Evolutionary conservation across 2,329 filamentous ascomycete genomes (phyloP).

Genomic region (Aspergillus udagawae): DNA sequence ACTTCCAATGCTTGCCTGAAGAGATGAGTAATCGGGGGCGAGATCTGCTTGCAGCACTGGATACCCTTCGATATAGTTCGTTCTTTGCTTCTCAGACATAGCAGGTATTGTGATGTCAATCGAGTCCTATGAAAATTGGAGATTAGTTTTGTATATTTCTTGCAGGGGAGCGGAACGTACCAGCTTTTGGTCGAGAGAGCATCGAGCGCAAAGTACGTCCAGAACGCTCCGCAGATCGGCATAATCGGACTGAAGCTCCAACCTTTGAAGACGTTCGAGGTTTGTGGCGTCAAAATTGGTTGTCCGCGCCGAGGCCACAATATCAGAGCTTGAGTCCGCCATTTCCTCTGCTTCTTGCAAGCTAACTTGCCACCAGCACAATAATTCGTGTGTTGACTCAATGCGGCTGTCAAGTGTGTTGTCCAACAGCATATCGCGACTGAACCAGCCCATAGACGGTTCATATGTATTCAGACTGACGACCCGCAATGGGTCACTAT

Average conservation of each 20-base stretch:
- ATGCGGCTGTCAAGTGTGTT: conserved; percentile 50
- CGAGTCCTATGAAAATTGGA: conserved; percentile 34
- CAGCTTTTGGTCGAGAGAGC: conserved; percentile 23
- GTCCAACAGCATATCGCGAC: conserved; percentile 54
- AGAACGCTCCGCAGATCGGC: conserved; percentile 34
- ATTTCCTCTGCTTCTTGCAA: conserved; percentile 54
- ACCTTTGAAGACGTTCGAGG: conserved; percentile 21
- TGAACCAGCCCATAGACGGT: conserved; percentile 71
- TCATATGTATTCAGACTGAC: conserved; percentile 77
- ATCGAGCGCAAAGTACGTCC: conserved; percentile 30
- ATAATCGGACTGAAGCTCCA: conserved; percentile 26
- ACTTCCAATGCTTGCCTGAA: conserved; percentile 34
- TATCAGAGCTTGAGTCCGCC: conserved; percentile 38
- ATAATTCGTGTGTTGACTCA: conserved; percentile 61
- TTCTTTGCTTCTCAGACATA: conserved; percentile 50
- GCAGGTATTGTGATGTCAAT: conserved; percentile 63
- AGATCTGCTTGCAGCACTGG: conserved; percentile 52
- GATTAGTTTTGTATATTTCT: conserved; percentile 12
- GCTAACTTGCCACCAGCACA: conserved; percentile 65
- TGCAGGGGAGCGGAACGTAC: conserved; percentile 18
- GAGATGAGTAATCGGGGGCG: conserved; percentile 40
- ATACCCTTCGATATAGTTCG: conserved; percentile 53
- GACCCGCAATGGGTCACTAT: conserved; percentile 68
- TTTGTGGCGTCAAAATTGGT: conserved; percentile 9
- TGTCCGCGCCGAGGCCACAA: conserved; percentile 2